Base-by-base conservation (phyloP, 768 basidiomycete genomes). In the Boletus rubropictus region DNA sequence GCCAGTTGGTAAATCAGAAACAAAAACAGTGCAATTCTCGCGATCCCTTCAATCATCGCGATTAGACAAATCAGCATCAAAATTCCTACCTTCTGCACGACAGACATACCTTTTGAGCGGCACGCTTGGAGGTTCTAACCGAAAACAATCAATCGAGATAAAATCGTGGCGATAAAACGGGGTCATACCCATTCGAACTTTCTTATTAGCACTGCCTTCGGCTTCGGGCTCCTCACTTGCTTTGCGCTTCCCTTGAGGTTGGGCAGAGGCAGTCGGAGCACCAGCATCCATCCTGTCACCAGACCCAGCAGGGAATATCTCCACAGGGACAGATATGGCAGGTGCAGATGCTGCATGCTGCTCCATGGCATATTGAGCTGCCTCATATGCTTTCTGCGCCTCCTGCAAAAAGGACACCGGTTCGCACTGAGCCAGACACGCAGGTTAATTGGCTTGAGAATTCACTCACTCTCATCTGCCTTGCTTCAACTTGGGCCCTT, bases 21-120 rank as follows among this genome's bases (percentile, higher is more conserved):
- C 86, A 49, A 98, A 89, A 4, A 98, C 85, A 0, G 92, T 95
- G 24, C 84, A 81, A 56, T 97, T 89, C 70, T 99, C 96, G 38
- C 96, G 90, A 68, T 99, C 96, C 54, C 95, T 94, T 49, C 4
- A 15, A 18, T 40, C 7, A 12, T n/a, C 3, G 42, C 12, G 24
- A 17, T 41, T 49, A 27, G n/a, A n/a, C n/a, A 39, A 47, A 22
- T 46, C n/a, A 32, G 31, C 15, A 34, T 51, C 17, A 34, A 17
- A 6, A 5, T n/a, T 21, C 11, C 10, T 32, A 24, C n/a, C 21
- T 6, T 42, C 22, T 10, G 12, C 10, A 25, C 31, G 10, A 14
- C 20, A 27, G 4, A 47, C 38, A 11, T 46, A 85, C 86, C 86
- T 73, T 66, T 87, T 88, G 24, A 85, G 63, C 7, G 75, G 68